Evolutionary conservation across 2,329 filamentous ascomycete genomes (phyloP), one percentile per base, ranked within the genome.

Genomic region (Nemania abortiva): DNA sequence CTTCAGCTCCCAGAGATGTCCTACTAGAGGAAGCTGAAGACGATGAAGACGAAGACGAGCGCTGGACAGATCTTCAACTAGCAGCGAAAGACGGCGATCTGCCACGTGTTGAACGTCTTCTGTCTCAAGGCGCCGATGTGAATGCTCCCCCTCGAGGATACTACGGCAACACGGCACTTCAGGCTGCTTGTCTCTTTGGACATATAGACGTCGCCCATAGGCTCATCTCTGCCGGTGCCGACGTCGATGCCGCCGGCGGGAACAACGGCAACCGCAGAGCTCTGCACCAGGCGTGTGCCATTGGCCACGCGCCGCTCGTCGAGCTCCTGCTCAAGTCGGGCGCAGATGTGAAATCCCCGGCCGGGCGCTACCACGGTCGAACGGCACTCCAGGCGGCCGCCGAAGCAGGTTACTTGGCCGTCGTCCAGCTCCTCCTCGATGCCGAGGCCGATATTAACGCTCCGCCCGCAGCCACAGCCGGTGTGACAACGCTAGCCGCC

Each of bases 401-500:
- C 1, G 73, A 77, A 34, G 74, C 63, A 2, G 79, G 79, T 11
- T 73, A 81, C 47, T 56, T 77, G 1, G 29, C 49, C 2, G 60
- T 73, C 2, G 77, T 81, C 0, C 56, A 31, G 22, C 47, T 70
- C 3, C 73, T 81, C 6, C 60, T 81, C 7, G 72, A 71, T 1
- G 63, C 71, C 18, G 77, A 77, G n/a, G 75, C 76, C 10, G 71
- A 77, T 59, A 72, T 77, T 11, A 80, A 82, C 56, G 79, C 77
- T 0, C 75, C 74, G 11, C 76, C 81, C 3, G 70, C 65, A 15
- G 77, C 75, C 5, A 81, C 79, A 22, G 79, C 78, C 39, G 81
- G 81, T 9, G 73, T 79, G 37, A 81, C 80, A 2, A 80, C 81
- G 0, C 74, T 83, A 3, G 79, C 80, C 27, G 81, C 81, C 1